Evolutionary conservation across 495 filamentous ascomycete genomes (phyloP), one percentile per base, ranked within the genome.

Genomic region (Eremomyces bilateralis): DNA sequence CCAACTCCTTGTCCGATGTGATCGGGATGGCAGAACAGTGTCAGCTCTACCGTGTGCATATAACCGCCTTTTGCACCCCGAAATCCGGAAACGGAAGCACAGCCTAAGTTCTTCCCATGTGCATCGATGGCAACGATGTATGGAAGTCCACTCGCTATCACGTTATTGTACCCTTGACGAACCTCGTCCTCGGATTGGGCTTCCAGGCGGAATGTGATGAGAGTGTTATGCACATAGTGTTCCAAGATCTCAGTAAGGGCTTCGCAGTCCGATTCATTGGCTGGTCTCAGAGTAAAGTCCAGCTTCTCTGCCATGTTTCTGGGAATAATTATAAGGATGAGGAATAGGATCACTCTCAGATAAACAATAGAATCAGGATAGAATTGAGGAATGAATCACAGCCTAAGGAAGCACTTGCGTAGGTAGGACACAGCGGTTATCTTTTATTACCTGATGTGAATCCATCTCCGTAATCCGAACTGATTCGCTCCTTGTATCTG

Each of bases 41-140:
- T 33, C 4, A 47, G 10, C 21, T 47, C 44, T 22, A 41, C 44
- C 6, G 44, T 47, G 27, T 47, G 44, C 15, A 31, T 28, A 21
- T 47, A 47, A 8, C 44, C 44, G 13, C 29, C 29, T 22, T 32
- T 31, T n/a, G 5, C 41, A 15, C 16, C 15, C 8, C 37, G 34
- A 20, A 43, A 47, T 11, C 37, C 41, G 13, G 29, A 20, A n/a
- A 43, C 31, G 30, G 30, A 6, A 13, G 24, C 13, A 13, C 8
- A 28, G 24, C 8, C 24, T 8, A 13, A 28, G 24, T 4, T 40
- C n/a, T n/a, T n/a, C 25, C 15, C 34, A 15, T 34, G 36, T 15
- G 20, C 36, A 29, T 40, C 29, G 28, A 37, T 31, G 18, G 41
- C 44, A 5, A 43, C 41, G 21, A 47, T 31, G 22, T 37, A 47